Evolutionary conservation across 768 basidiomycete species (phyloP).

Genomic region (Symmetrospora coprosmae): DNA sequence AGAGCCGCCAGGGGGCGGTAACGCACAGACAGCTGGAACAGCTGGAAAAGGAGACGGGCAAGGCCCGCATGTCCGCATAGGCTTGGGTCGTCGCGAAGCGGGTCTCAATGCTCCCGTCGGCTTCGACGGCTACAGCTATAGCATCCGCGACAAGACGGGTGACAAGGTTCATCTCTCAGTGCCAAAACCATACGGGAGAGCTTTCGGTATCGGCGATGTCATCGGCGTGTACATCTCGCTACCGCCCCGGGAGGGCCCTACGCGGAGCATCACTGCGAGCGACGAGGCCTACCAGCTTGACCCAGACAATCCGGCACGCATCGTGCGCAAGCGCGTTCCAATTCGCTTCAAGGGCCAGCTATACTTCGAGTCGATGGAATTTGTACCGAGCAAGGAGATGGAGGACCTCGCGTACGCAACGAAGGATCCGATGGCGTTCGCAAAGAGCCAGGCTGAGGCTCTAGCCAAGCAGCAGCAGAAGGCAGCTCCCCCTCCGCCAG

Average conservation of each 20-base stretch:
- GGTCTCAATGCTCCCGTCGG: constrained; percentile 87
- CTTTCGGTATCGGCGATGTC: constrained; percentile 69
- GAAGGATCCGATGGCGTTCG: constrained; percentile 23
- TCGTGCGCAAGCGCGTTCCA: constrained; percentile 77
- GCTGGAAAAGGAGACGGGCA: constrained; percentile 28
- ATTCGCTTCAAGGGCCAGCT: constrained; percentile 95
- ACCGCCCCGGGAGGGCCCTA: constrained; percentile 50
- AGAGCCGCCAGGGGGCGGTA: constrained; percentile 56
- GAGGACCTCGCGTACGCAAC: constrained; percentile 47
- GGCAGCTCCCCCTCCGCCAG: constrained; percentile 44
- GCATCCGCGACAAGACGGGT: constrained; percentile 75
- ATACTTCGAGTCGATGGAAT: constrained; percentile 88
- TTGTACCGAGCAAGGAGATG: constrained; percentile 83
- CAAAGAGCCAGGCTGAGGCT: constrained; percentile 50
- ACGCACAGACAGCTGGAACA: constrained; percentile 49
- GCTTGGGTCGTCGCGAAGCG: constrained; percentile 83
- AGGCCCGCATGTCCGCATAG: constrained; percentile 58
- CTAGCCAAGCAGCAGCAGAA: constrained; percentile 46
- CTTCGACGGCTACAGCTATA: constrained; percentile 85
- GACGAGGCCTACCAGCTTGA: constrained; percentile 37
- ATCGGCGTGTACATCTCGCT: constrained; percentile 86
- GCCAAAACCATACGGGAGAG: constrained; percentile 57
- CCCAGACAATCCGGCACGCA: constrained; percentile 60
- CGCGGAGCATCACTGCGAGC: constrained; percentile 34
- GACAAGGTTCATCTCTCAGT: constrained; percentile 78